Percentiles rank a stretch among this genome's conserved stretches.
These are phyloP conservation scores for Trypanosoma lewisi DNA, from an alignment of 208 protist genomes.

Conservation along the genomic window DNA sequence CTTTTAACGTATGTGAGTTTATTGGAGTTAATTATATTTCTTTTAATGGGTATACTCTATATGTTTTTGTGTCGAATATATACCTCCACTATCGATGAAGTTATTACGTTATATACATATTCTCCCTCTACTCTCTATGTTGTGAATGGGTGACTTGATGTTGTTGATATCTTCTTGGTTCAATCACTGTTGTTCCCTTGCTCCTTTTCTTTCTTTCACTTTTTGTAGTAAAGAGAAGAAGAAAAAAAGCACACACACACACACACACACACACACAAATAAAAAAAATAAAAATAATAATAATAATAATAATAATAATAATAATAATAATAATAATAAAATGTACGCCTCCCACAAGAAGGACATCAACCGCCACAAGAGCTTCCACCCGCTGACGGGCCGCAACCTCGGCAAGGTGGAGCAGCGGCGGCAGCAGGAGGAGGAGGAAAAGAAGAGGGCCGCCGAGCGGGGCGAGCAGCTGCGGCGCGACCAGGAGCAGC, in stretches of 20 bases:
- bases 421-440: conserved; percentile 44
- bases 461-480: conserved; percentile 56
- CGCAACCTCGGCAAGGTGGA: conserved; percentile 76
- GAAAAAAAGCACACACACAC: too few species aligned
- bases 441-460: conserved; percentile 28
- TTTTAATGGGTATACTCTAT: too few species aligned
- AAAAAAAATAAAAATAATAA: neutral
- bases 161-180: too few species aligned
- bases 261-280: neutral
- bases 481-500: conserved; percentile 66
- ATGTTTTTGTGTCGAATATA: too few species aligned
- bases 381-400: conserved; percentile 83
- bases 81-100: too few species aligned
- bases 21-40: too few species aligned
- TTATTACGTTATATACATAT: too few species aligned
- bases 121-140: too few species aligned
- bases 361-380: conserved; percentile 90
- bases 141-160: too few species aligned
- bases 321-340: neutral
- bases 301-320: neutral
- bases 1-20: too few species aligned
- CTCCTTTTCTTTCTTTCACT: conserved; percentile 1
- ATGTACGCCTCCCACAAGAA: conserved; percentile 89
- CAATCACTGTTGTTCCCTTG: too few species aligned
- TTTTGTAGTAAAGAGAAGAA: conserved; percentile 2